A percentile compares a stretch with the other conserved stretches of the same genome.
phyloP scores from a whole-genome alignment of 2,329 filamentous ascomycete species.

The Thelonectria rubi region DNA sequence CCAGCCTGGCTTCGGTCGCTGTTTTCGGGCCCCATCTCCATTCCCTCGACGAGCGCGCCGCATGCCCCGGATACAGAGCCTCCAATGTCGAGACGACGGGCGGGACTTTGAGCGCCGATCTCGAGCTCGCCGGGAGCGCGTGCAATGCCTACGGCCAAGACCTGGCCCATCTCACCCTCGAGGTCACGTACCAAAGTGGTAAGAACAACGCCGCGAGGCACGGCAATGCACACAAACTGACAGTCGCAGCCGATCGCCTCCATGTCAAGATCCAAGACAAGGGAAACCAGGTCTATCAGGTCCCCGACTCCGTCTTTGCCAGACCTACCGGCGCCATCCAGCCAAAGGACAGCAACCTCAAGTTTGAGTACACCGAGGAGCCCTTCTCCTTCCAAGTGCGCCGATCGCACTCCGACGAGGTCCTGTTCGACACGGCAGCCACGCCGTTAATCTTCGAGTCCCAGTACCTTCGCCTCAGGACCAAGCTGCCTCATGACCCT shows the following conservation, averaged over 20 bases:
- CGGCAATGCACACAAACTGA: not conserved
- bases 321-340: constrained; percentile 51
- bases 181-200: constrained; percentile 57
- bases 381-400: constrained; percentile 75
- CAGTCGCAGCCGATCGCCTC: constrained; percentile 61
- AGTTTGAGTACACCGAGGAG: constrained; percentile 52
- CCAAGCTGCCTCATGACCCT: constrained; percentile 72
- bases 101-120: constrained; percentile 71
- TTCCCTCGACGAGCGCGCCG: not conserved
- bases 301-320: constrained; percentile 74
- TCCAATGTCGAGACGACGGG: constrained; percentile 63
- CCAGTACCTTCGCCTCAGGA: constrained; percentile 79
- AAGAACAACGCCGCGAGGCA: not conserved
- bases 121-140: constrained; percentile 72
- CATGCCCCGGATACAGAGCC: constrained; percentile 74
- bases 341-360: constrained; percentile 53
- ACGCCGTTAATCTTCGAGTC: constrained; percentile 77
- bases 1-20: not conserved
- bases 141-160: constrained; percentile 86
- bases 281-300: constrained; percentile 75
- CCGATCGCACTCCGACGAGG: constrained; percentile 51
- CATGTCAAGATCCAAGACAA: constrained; percentile 77
- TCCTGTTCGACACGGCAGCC: constrained; percentile 76
- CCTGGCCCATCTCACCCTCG: constrained; percentile 70
- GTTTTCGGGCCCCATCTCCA: not conserved